Conservation (phyloP, 345 rosid species). For the Acer saccharum region DNA sequence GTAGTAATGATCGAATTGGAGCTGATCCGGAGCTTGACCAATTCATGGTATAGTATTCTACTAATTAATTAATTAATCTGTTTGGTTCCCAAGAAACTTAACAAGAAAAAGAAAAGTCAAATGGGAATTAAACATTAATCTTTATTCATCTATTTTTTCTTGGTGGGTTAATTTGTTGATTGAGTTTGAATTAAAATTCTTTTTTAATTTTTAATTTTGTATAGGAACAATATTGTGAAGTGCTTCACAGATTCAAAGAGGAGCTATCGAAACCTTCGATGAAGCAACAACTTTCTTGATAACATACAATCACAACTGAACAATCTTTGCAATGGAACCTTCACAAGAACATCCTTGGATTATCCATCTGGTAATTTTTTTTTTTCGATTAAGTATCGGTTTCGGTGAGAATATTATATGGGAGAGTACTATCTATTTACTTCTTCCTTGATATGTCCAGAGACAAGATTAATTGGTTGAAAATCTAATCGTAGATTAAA, state of each 20-base stretch:
- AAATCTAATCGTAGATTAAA: not conserved
- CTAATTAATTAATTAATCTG: not conserved
- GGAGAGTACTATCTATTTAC: too few species aligned
- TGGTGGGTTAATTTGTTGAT: not conserved
- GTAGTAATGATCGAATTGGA: slow-evolving; percentile 37
- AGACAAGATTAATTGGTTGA: not conserved
- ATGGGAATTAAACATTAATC: not conserved
- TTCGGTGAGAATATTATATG: too few species aligned
- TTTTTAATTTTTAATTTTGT: not conserved
- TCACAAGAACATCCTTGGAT: slow-evolving; percentile 30
- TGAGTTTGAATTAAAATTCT: not conserved
- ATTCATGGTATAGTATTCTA: slow-evolving; percentile 52
- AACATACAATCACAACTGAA: slow-evolving; percentile 62
- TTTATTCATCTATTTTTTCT: not conserved
- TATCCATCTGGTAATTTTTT: slow-evolving; percentile 39
- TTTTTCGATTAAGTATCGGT: too few species aligned
- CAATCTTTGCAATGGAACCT: slow-evolving; percentile 49
- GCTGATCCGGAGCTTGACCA: slow-evolving; percentile 69
- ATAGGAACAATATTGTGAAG: slow-evolving; percentile 64
- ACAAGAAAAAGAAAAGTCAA: not conserved
- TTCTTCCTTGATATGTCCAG: not conserved
- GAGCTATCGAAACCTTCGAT: slow-evolving; percentile 60
- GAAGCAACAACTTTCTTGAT: slow-evolving; percentile 58
- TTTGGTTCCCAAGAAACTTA: slow-evolving; percentile 15
- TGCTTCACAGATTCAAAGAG: slow-evolving; percentile 57